Conservation (phyloP, 2,329 filamentous ascomycete genomes). For the Cucurbitaria berberidis region DNA sequence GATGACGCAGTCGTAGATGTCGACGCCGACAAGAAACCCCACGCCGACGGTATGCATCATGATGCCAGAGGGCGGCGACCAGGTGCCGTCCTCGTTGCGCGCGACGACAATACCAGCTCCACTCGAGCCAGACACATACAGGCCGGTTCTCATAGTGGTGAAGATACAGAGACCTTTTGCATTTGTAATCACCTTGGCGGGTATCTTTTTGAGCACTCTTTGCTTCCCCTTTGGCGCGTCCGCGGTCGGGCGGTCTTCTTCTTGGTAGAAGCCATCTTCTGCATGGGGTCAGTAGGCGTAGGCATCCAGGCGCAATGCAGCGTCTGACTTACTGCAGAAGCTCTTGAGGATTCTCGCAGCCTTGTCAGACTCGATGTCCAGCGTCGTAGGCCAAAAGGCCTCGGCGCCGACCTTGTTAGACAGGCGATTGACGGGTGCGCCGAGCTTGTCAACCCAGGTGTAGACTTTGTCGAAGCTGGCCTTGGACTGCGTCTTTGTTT, state of each 20-base stretch:
- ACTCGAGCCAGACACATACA: conserved; percentile 90
- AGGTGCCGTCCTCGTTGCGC: conserved; percentile 82
- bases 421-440: conserved; percentile 77
- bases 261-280: conserved; percentile 72
- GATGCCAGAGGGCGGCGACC: conserved; percentile 91
- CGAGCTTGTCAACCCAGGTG: conserved; percentile 70
- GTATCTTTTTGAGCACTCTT: conserved; percentile 79
- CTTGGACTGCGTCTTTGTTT: conserved; percentile 45
- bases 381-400: conserved; percentile 82
- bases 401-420: conserved; percentile 83
- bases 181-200: conserved; percentile 80
- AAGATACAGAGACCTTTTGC: conserved; percentile 92
- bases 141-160: conserved; percentile 90
- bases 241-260: conserved; percentile 55
- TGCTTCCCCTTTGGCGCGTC: conserved; percentile 67
- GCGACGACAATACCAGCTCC: conserved; percentile 88
- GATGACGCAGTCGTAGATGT: conserved; percentile 94
- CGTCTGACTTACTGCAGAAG: conserved; percentile 77
- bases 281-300: conserved; percentile 27
- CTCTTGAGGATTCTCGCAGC: conserved; percentile 86
- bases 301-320: neutral
- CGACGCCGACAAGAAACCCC: conserved; percentile 88
- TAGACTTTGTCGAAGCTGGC: conserved; percentile 74
- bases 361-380: conserved; percentile 91
- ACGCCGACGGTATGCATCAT: conserved; percentile 87